phyloP scores from a whole-genome alignment of 2,329 filamentous ascomycete species.

The Verticillium tricorpus region DNA sequence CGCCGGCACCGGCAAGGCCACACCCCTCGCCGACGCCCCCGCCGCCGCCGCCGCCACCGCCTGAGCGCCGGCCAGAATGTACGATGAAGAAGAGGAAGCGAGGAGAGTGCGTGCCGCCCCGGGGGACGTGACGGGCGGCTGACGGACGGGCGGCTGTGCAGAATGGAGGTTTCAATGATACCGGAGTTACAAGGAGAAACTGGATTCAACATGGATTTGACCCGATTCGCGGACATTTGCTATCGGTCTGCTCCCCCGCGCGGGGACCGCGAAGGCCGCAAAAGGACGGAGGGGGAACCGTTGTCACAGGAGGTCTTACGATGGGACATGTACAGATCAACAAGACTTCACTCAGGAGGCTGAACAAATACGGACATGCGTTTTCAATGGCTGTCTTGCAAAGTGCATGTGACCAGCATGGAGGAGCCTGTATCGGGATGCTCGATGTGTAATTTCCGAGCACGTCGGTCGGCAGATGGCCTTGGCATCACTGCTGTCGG shows the following conservation, averaged over 20 bases:
- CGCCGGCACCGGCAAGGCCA: slow-evolving; percentile 65
- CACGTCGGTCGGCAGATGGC: no score
- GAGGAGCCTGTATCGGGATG: no score
- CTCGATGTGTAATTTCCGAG: no score
- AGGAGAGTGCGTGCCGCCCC: background rate
- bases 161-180: background rate
- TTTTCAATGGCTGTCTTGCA: no score
- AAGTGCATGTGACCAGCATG: no score
- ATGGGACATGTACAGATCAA: background rate
- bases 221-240: background rate
- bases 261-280: background rate
- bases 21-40: slow-evolving; percentile 49
- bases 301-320: background rate
- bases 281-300: background rate
- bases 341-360: background rate
- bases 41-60: slow-evolving; percentile 19
- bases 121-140: background rate
- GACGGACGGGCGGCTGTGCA: background rate
- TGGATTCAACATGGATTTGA: background rate
- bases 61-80: background rate
- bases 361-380: background rate
- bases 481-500: no score
- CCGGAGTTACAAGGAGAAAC: background rate
- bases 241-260: background rate
- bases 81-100: background rate